These are phyloP conservation scores for Aspergillus persii DNA, from an alignment of 2,329 filamentous ascomycete species.

Conservation along the genomic window DNA sequence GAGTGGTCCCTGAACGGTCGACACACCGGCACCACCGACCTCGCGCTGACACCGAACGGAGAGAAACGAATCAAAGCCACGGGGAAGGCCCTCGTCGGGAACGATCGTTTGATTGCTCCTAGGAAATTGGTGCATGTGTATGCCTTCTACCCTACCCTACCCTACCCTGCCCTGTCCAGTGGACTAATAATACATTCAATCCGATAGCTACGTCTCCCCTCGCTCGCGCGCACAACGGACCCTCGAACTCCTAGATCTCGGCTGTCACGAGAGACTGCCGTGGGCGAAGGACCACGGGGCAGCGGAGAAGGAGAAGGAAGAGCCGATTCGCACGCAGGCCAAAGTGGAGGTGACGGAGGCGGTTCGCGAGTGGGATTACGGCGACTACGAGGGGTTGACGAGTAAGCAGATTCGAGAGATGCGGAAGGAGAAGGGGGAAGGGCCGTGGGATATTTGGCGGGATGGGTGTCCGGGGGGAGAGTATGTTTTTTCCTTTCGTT, in stretches of 20 bases:
- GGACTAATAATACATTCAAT: too few relatives aligned
- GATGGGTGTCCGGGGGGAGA: slow-evolving; percentile 85
- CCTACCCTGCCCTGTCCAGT: not conserved
- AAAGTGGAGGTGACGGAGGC: slow-evolving; percentile 66
- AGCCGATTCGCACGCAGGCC: slow-evolving; percentile 54
- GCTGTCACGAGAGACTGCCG: slow-evolving; percentile 65
- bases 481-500: slow-evolving; percentile 48
- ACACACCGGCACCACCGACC: slow-evolving; percentile 83
- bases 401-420: slow-evolving; percentile 63
- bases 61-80: slow-evolving; percentile 74
- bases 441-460: slow-evolving; percentile 81
- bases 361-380: slow-evolving; percentile 85
- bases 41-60: slow-evolving; percentile 78
- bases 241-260: slow-evolving; percentile 81
- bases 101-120: slow-evolving; percentile 81
- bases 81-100: slow-evolving; percentile 77
- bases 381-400: slow-evolving; percentile 79
- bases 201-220: slow-evolving; percentile 73
- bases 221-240: slow-evolving; percentile 80
- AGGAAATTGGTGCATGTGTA: slow-evolving; percentile 79
- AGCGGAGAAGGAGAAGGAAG: slow-evolving; percentile 31
- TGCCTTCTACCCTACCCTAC: slow-evolving; percentile 24
- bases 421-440: slow-evolving; percentile 57
- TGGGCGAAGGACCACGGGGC: slow-evolving; percentile 53
- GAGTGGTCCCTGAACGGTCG: slow-evolving; percentile 88